Evolutionary conservation across 2,329 filamentous ascomycete genomes (phyloP).

Genomic region (Bipolaris victoriae): DNA sequence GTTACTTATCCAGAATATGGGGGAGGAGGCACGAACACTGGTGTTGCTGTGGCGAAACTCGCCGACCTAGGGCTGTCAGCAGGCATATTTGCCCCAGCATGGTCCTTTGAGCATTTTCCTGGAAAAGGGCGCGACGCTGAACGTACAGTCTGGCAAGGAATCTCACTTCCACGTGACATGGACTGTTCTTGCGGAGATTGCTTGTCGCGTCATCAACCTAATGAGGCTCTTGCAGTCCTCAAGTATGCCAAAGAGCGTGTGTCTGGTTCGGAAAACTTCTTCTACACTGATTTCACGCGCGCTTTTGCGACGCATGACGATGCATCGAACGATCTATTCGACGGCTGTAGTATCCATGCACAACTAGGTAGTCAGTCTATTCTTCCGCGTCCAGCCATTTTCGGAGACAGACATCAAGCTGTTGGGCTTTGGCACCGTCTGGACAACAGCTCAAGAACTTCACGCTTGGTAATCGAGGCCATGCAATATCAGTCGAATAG

Average conservation of each 20-base stretch:
- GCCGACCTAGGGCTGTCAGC: slow-evolving; percentile 45
- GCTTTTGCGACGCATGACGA: slow-evolving; percentile 36
- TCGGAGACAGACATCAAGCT: not conserved
- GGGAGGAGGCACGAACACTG: slow-evolving; percentile 53
- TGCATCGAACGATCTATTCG: slow-evolving; percentile 19
- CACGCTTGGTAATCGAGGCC: slow-evolving; percentile 29
- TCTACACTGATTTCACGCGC: slow-evolving; percentile 49
- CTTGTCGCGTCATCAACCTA: slow-evolving; percentile 27
- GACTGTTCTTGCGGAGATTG: slow-evolving; percentile 45
- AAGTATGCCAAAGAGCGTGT: slow-evolving; percentile 37
- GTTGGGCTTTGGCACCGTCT: slow-evolving; percentile 22
- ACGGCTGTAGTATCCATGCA: slow-evolving; percentile 28
- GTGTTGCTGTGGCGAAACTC: slow-evolving; percentile 49
- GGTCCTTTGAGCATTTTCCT: slow-evolving; percentile 55
- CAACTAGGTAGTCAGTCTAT: slow-evolving; percentile 46
- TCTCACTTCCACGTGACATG: slow-evolving; percentile 29
- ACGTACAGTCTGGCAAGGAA: slow-evolving; percentile 46
- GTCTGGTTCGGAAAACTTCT: slow-evolving; percentile 46
- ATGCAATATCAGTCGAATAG: not conserved
- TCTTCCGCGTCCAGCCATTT: slow-evolving; percentile 28
- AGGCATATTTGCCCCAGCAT: slow-evolving; percentile 55
- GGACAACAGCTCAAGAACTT: slow-evolving; percentile 9
- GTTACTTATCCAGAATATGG: slow-evolving; percentile 47
- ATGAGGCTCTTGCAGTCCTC: slow-evolving; percentile 33
- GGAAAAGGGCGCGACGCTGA: slow-evolving; percentile 35